Conservation (phyloP, 2,329 filamentous ascomycete species). For the Grosmannia penicillata region DNA sequence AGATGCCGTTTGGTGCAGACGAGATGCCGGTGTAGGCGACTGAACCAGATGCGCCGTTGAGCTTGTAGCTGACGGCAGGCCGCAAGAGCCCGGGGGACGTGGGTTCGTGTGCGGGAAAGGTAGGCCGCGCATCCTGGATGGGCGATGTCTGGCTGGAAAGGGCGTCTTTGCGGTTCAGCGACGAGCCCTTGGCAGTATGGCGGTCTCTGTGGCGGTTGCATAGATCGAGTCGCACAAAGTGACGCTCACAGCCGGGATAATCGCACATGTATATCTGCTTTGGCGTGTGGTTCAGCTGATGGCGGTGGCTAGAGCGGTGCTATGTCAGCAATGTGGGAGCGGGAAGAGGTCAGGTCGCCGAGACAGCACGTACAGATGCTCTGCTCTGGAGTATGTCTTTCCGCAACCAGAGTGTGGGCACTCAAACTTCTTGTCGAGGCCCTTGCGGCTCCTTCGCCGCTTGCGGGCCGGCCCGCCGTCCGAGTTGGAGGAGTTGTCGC, state of each 20-base stretch:
- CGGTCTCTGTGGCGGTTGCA: conserved; percentile 74
- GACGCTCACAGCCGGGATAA: conserved; percentile 76
- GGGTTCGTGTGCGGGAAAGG: conserved; percentile 25
- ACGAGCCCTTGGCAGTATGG: conserved; percentile 65
- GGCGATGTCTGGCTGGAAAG: conserved; percentile 38
- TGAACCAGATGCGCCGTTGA: conserved; percentile 14
- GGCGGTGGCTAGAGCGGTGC: conserved; percentile 50
- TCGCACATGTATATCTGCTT: conserved; percentile 93
- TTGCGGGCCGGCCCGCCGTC: conserved; percentile 39
- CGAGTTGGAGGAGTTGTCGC: conserved; percentile 35
- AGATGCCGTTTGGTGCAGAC: conserved; percentile 19
- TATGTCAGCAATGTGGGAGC: background rate
- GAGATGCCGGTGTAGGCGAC: background rate
- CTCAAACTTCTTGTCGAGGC: conserved; percentile 66
- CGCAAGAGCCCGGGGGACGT: conserved; percentile 33
- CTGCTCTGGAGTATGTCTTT: conserved; percentile 91
- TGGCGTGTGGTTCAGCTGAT: conserved; percentile 89
- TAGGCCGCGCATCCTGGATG: conserved; percentile 23
- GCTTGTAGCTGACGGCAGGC: conserved; percentile 24
- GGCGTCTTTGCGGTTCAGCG: conserved; percentile 59
- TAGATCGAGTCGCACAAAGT: conserved; percentile 87
- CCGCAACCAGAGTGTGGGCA: conserved; percentile 79
- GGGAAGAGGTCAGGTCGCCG: background rate
- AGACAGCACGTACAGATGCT: conserved; percentile 60
- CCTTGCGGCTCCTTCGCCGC: conserved; percentile 59